Evolutionary conservation across 768 basidiomycete species (phyloP).

Genomic region (Amanita rubescens): DNA sequence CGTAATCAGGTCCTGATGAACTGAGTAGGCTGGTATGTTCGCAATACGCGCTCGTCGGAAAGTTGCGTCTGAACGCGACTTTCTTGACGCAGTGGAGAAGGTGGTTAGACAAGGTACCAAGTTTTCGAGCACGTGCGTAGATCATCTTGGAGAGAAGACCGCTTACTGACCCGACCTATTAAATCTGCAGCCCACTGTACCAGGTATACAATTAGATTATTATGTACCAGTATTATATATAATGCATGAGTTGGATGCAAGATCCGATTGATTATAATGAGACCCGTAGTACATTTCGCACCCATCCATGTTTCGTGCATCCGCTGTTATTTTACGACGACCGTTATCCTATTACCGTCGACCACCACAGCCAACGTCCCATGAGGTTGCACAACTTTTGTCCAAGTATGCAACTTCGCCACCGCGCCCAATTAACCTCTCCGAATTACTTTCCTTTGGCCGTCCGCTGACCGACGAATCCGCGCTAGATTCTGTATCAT

Average conservation of each 20-base stretch:
- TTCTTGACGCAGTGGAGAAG: conserved; percentile 97
- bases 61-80: conserved; percentile 95
- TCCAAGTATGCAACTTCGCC: conserved; percentile 55
- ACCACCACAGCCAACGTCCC: conserved; percentile 29
- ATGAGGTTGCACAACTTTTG: conserved; percentile 52
- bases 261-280: too few relatives aligned
- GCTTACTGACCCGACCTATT: conserved; percentile 6
- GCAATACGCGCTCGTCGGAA: conserved; percentile 95
- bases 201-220: conserved; percentile 83
- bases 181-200: conserved; percentile 61
- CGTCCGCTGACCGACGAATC: conserved; percentile 66
- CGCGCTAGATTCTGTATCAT: conserved; percentile 65
- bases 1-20: conserved; percentile 2
- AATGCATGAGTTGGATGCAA: background rate
- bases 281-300: background rate
- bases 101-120: conserved; percentile 97
- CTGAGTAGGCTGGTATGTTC: conserved; percentile 98
- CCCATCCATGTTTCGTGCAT: background rate
- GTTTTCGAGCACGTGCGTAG: conserved; percentile 89
- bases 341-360: conserved; percentile 11
- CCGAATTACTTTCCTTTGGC: conserved; percentile 67
- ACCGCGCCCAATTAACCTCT: conserved; percentile 64
- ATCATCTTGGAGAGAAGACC: background rate
- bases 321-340: conserved; percentile 2
- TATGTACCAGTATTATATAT: conserved; percentile 6